phyloP scores from a whole-genome alignment of 495 filamentous ascomycete genomes.

The Pseudotulostoma volvatum region DNA sequence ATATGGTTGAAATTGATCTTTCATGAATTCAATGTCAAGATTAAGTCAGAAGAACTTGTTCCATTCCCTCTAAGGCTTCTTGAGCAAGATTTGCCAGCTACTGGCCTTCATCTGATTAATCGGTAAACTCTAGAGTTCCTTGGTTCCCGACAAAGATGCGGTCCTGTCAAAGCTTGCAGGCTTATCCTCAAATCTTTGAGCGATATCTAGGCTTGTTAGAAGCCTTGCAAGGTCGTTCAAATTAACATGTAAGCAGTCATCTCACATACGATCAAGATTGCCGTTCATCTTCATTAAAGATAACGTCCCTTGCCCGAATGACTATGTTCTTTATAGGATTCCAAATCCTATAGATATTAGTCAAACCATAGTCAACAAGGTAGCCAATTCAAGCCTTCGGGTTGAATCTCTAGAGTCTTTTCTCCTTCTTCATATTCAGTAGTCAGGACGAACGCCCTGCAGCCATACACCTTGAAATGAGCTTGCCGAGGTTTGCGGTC shows the following conservation, averaged over 20 bases:
- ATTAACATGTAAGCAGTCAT: constrained; percentile 6
- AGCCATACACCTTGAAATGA: constrained; percentile 2
- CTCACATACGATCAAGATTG: constrained; percentile 17
- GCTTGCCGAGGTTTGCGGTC: constrained; percentile 4
- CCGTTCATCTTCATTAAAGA: constrained; percentile 3
- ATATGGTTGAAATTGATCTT: too few relatives aligned
- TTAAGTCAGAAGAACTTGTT: too few relatives aligned
- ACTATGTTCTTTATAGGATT: constrained; percentile 3
- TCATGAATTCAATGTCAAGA: too few relatives aligned
- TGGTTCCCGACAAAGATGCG: too few relatives aligned
- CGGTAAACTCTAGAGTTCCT: too few relatives aligned
- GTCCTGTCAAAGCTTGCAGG: too few relatives aligned
- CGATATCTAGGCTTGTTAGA: not conserved
- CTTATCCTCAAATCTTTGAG: too few relatives aligned
- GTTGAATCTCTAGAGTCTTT: constrained; percentile 6
- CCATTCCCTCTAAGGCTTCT: too few relatives aligned
- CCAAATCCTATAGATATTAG: constrained; percentile 17
- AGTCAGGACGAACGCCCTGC: constrained; percentile 8
- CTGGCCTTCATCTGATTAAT: too few relatives aligned
- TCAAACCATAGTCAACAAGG: too few relatives aligned
- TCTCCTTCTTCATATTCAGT: constrained; percentile 7
- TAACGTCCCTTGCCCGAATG: constrained; percentile 1
- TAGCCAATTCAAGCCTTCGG: constrained; percentile 16
- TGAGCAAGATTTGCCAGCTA: too few relatives aligned
- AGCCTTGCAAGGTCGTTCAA: too few relatives aligned